Base-by-base conservation (phyloP, 78 protist species). In the Speleostelium caveatum region DNA sequence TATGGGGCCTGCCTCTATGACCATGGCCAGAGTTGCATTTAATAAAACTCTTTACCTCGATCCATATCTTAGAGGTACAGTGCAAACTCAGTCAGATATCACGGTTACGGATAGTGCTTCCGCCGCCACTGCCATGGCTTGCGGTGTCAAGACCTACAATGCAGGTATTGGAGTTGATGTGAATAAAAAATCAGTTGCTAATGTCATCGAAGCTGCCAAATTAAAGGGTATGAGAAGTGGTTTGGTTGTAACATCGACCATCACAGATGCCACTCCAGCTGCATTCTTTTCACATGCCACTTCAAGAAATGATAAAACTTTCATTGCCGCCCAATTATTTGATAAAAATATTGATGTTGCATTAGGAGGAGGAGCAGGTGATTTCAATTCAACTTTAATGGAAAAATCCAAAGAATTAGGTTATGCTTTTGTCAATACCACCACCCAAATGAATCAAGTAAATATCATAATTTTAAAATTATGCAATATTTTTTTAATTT, bases 251-350 rank as follows among this genome's bases (percentile, higher is more conserved):
- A 95, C 96, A 0, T 71, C 89, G 21, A 32, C 75, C n/a, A 42
- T 95, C 36, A 56, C 96, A 4, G 94, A 95, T 93, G 97, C 96
- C 6, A 95, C 96, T 22, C 96, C 96, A 12, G 91, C 91, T 8
- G 24, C 69, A 16, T 93, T 75, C 73, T 78, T 67, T 19, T 14
- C 93, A 26, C 95, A 93, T 60, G 28, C 75, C 24, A n/a, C 26
- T 16, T 3, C 22, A 1, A 28, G 95, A 16, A 12, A 76, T 32
- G 6, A 24, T 24, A 76, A 85, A 35, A 30, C 22, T 0, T 74
- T 78, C 24, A 95, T 95, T 7, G 86, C 92, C 38, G 22, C 36
- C 3, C 96, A 95, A 63, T 51, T 83, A 2, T 22, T 69, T 6
- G 73, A 69, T n/a, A 69, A 45, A 17, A 30, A 69, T 7, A 5